Percentiles rank a stretch among this genome's conserved stretches.
Evolutionary conservation across 2,329 filamentous ascomycete species (phyloP).

Genomic region (Sclerotinia trifoliorum): DNA sequence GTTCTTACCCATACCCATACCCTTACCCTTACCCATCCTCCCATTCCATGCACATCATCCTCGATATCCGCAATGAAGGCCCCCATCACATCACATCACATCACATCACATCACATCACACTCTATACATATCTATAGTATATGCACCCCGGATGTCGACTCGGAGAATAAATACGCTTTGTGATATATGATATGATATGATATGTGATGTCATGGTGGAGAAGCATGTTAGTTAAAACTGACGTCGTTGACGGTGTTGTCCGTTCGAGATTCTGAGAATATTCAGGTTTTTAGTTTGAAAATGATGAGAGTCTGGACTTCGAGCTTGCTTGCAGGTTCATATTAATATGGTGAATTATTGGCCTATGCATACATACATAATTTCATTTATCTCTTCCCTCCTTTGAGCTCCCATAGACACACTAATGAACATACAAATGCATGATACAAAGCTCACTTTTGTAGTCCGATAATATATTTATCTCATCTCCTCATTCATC

Average conservation of each 20-base stretch:
- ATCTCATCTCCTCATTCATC: neutral
- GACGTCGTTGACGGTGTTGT: neutral
- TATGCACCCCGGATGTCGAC: no score
- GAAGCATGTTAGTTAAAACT: conserved; percentile 12
- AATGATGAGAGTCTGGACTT: no score
- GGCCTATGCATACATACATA: neutral
- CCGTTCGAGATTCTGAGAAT: neutral
- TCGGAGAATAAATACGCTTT: no score
- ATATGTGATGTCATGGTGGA: conserved; percentile 9
- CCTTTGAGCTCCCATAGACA: neutral
- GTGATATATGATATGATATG: neutral
- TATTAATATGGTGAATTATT: no score
- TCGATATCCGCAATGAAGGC: neutral
- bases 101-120: no score
- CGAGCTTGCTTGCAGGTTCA: no score
- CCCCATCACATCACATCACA: no score
- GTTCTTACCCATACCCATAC: neutral
- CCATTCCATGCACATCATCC: neutral
- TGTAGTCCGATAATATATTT: neutral
- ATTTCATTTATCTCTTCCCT: neutral
- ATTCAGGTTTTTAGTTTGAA: neutral
- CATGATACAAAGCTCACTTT: neutral
- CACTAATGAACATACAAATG: neutral
- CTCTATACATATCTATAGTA: no score
- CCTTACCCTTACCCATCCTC: neutral